phyloP scores from a whole-genome alignment of 2,329 filamentous ascomycete species.

The Cyanodermella asteris region DNA sequence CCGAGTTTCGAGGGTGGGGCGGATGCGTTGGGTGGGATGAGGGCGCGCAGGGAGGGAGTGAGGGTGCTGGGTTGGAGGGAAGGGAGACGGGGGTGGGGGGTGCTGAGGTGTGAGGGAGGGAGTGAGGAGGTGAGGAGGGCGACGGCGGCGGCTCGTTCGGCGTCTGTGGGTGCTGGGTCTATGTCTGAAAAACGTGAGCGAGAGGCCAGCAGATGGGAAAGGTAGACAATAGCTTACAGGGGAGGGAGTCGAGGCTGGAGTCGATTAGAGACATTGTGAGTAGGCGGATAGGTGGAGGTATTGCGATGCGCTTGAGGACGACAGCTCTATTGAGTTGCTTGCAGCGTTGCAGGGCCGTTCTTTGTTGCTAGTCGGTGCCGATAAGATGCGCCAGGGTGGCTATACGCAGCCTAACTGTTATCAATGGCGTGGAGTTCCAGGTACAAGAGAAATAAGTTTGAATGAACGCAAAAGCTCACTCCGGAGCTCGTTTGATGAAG shows the following conservation, averaged over 20 bases:
- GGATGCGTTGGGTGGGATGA: slow-evolving; percentile 39
- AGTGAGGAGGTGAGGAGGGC: slow-evolving; percentile 45
- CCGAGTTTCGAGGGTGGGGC: slow-evolving; percentile 31
- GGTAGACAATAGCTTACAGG: too few species aligned
- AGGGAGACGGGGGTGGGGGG: slow-evolving; percentile 38
- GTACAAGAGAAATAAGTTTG: too few species aligned
- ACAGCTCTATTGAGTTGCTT: too few species aligned
- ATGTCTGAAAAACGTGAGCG: slow-evolving; percentile 40
- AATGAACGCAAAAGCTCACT: too few species aligned
- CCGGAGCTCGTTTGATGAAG: too few species aligned
- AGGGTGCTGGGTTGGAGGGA: slow-evolving; percentile 31
- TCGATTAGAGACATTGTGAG: slow-evolving; percentile 42
- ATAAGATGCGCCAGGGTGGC: too few species aligned
- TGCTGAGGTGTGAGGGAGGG: slow-evolving; percentile 26
- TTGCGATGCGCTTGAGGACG: too few species aligned
- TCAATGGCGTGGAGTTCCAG: too few species aligned
- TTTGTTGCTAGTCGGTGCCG: too few species aligned
- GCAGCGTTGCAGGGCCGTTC: too few species aligned
- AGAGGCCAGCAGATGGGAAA: neutral
- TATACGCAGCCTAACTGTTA: too few species aligned
- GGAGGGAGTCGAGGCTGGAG: slow-evolving; percentile 31
- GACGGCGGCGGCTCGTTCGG: slow-evolving; percentile 26
- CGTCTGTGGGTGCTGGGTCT: slow-evolving; percentile 45
- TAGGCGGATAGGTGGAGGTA: too few species aligned
- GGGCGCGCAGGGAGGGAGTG: slow-evolving; percentile 45